These are phyloP conservation scores for Solanum clarkiae DNA, from an alignment of 257 asterid species.

Conservation along the genomic window DNA sequence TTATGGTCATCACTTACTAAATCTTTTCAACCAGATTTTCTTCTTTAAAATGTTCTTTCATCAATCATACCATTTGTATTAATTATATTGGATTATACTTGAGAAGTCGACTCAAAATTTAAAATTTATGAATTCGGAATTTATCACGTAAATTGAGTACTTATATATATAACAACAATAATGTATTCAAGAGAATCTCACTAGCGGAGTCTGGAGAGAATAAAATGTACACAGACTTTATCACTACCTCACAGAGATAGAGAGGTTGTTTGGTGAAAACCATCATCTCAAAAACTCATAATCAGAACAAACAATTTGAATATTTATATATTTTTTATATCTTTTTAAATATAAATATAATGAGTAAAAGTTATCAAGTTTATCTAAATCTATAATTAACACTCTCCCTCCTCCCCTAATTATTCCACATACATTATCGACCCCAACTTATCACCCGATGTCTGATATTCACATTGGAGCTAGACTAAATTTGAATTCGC, in stretches of 20 bases:
- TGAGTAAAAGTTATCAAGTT: neutral
- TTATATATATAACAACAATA: neutral
- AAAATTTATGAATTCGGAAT: neutral
- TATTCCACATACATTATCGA: neutral
- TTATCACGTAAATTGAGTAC: neutral
- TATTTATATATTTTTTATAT: neutral
- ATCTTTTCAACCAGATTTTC: neutral
- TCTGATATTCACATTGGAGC: no score
- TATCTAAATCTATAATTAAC: no score
- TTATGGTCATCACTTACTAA: neutral
- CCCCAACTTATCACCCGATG: neutral
- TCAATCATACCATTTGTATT: neutral
- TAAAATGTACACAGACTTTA: no score
- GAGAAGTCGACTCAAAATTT: neutral
- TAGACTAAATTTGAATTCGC: no score
- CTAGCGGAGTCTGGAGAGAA: no score
- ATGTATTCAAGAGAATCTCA: no score
- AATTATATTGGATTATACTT: neutral
- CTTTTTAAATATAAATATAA: neutral
- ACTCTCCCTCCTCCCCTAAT: neutral
- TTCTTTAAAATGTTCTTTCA: neutral
- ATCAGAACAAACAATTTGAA: no score
- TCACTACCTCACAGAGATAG: no score
- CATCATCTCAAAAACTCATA: no score
- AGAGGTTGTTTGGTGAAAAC: no score